Conservation (phyloP, 352 stramenopile genomes). For the Globisporangium middletonii region DNA sequence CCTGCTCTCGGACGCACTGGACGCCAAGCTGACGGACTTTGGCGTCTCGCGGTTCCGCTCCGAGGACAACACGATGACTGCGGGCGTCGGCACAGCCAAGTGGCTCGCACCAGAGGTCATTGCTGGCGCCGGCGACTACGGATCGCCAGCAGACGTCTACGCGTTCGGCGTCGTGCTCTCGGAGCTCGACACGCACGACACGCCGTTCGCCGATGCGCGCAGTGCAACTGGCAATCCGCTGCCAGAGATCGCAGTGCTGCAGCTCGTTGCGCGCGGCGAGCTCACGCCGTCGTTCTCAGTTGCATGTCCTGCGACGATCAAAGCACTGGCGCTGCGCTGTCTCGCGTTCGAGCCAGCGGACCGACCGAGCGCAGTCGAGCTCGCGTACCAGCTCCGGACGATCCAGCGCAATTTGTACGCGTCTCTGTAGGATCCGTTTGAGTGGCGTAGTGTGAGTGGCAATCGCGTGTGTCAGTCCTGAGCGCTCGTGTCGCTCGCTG, state of each 20-base stretch:
- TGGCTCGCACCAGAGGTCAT: conserved; percentile 60
- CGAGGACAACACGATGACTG: conserved; percentile 44
- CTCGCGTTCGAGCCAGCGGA: conserved; percentile 22
- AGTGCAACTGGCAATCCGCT: conserved; percentile 22
- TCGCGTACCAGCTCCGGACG: conserved; percentile 38
- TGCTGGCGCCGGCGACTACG: conserved; percentile 35
- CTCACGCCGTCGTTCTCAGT: conserved; percentile 29
- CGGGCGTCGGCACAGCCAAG: conserved; percentile 35
- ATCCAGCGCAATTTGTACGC: conserved; percentile 17
- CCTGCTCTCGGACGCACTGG: conserved; percentile 23
- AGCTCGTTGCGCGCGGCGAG: conserved; percentile 38
- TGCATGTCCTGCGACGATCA: conserved; percentile 30
- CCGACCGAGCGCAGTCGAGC: conserved; percentile 35
- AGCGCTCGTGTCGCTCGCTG: background rate
- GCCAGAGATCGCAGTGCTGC: conserved; percentile 35
- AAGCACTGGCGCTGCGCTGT: conserved; percentile 30
- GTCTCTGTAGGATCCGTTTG: background rate
- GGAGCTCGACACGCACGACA: conserved; percentile 52
- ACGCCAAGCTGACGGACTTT: conserved; percentile 65
- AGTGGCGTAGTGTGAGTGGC: background rate
- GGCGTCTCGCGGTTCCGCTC: conserved; percentile 36
- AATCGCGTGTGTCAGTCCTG: background rate
- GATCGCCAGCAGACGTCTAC: conserved; percentile 40
- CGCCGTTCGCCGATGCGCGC: conserved; percentile 37
- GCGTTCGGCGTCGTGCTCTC: conserved; percentile 48